Evolutionary conservation across 2,329 filamentous ascomycete species (phyloP).

Genomic region (Zelopaecilomyces penicillatus): DNA sequence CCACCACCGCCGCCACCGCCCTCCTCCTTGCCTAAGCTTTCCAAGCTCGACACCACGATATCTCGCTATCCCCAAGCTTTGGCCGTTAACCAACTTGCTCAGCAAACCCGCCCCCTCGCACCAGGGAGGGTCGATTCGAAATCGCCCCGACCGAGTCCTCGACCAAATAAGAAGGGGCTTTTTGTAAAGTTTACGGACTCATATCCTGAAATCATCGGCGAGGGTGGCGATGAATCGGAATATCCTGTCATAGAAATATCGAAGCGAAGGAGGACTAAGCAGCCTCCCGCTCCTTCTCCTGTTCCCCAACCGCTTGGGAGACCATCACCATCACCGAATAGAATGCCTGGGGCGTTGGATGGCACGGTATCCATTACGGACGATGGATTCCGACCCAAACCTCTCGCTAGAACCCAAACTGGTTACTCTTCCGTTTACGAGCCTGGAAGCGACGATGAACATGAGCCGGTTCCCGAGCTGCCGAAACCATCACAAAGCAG

Average conservation of each 20-base stretch:
- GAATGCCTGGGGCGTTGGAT: not conserved
- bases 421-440: conserved; percentile 35
- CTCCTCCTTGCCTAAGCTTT: conserved; percentile 40
- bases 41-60: conserved; percentile 48
- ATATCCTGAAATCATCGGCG: conserved; percentile 74
- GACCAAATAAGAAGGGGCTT: conserved; percentile 55
- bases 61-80: conserved; percentile 48
- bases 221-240: conserved; percentile 82
- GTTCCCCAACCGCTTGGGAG: conserved; percentile 11
- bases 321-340: conserved; percentile 5
- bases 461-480: conserved; percentile 2
- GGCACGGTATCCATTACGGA: conserved; percentile 10
- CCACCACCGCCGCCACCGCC: conserved; percentile 36
- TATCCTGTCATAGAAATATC: conserved; percentile 64
- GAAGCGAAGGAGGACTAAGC: conserved; percentile 39
- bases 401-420: conserved; percentile 50
- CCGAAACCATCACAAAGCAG: not conserved
- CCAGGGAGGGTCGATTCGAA: conserved; percentile 30
- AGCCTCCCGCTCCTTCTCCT: conserved; percentile 23
- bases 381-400: conserved; percentile 44
- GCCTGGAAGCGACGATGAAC: conserved; percentile 9
- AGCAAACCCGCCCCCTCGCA: conserved; percentile 36
- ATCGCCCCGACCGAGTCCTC: conserved; percentile 37
- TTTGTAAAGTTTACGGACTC: conserved; percentile 66
- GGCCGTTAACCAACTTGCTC: conserved; percentile 34